Evolutionary conservation across 1,284 basidiomycete genomes (phyloP), one percentile per base, ranked within the genome.

Genomic region (Taiwanofungus camphoratus): DNA sequence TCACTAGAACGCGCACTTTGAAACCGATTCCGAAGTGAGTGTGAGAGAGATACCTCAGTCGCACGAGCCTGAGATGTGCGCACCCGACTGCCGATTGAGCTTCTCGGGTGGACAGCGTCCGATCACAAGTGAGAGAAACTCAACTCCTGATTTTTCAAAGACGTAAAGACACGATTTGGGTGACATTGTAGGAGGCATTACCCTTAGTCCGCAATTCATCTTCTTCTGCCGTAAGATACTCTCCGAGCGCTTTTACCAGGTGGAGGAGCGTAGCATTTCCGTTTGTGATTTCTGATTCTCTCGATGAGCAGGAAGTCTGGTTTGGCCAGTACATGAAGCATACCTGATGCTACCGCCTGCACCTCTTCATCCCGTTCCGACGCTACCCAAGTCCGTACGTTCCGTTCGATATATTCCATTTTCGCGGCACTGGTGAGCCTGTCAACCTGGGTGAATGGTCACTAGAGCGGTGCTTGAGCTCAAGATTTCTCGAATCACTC

Each of bases 191-290:
- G 23, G 36, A 16, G 23, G 30, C 16, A 44, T 48, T 31, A 83
- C 94, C 95, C 70, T 92, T 91, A 4, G 80, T 76, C 30, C 94
- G 75, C 12, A 84, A 63, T 2, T 74, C 70, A 52, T 87, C 89
- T 42, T 94, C 87, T 52, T 93, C 88, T 2, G 87, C 82, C 0
- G 88, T 94, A 21, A 99, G 72, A 56, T 87, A 92, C 53, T 89
- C 84, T 24, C 90, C 91, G 0, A 96, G 73, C 16, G 82, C 80
- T 56, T 89, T 90, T 12, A 98, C 91, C n/a, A 98, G 67, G 45
- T 83, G 74, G 2, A 96, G 70, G 5, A 97, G 68, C n/a, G 79
- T 75, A 20, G 76, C 64, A 13, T 68, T 61, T 22, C 79, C 79
- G 45, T 65, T 67, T 18, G 77, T 74, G 51, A 93, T 76, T 54